Evolutionary conservation across 2,329 filamentous ascomycete species (phyloP).

Genomic region (Paraconiothyrium brasiliense): DNA sequence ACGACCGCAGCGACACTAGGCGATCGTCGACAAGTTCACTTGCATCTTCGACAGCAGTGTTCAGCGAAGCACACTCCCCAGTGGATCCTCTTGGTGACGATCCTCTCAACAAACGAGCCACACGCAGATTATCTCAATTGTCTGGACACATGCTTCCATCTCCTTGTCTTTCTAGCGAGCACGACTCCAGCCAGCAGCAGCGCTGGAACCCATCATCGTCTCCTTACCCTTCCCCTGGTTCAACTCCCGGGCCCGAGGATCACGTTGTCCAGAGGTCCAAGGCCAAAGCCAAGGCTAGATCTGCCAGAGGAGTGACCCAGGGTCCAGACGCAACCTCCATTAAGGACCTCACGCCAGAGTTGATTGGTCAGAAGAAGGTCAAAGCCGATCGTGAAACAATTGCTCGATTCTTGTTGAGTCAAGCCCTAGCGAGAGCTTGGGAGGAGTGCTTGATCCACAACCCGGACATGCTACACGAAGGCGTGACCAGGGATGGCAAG

Average conservation of each 20-base stretch:
- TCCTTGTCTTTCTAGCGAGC: neutral
- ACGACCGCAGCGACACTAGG: neutral
- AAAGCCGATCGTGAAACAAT: neutral
- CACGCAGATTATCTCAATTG: neutral
- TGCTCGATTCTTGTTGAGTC: neutral
- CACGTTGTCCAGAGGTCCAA: neutral
- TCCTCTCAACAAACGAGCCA: neutral
- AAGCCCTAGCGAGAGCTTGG: neutral
- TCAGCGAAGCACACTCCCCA: neutral
- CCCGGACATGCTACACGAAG: constrained; percentile 21
- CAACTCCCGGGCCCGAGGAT: neutral
- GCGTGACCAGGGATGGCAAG: constrained; percentile 14
- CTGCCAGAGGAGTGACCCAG: neutral
- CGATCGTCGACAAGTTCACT: constrained; percentile 3
- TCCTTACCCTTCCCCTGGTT: neutral
- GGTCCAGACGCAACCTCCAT: neutral
- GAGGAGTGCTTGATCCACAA: constrained; percentile 18
- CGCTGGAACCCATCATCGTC: neutral
- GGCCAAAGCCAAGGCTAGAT: constrained; percentile 2
- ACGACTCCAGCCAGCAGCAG: too few relatives aligned
- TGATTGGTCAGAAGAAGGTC: neutral
- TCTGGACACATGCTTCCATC: neutral
- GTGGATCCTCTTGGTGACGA: constrained; percentile 1
- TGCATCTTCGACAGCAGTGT: neutral
- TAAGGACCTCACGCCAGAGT: neutral